A percentile compares a stretch with the other conserved stretches of the same genome.
Conservation (phyloP, 2,329 filamentous ascomycete genomes). For the Dothideomycetes sp. region DNA sequence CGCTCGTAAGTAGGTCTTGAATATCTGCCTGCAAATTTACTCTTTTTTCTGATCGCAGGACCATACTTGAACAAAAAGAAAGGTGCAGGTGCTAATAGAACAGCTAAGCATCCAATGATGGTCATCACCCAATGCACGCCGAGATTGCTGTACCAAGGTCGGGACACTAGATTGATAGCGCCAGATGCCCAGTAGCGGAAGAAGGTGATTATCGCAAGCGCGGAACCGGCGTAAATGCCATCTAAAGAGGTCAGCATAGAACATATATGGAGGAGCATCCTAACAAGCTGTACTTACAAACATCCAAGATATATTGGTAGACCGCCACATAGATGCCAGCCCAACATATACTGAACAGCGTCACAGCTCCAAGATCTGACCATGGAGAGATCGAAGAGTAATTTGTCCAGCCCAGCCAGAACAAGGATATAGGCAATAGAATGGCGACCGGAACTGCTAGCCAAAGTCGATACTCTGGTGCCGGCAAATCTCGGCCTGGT, state of each 20-base stretch:
- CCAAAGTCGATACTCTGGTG: conserved; percentile 28
- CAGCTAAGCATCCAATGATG: background rate
- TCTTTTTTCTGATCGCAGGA: background rate
- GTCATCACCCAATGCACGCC: background rate
- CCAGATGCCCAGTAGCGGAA: background rate
- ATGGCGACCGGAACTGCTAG: conserved; percentile 32
- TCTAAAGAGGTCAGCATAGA: too few relatives aligned
- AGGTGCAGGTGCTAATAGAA: background rate
- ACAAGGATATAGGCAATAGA: conserved; percentile 34
- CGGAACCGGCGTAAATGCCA: background rate
- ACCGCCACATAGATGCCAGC: background rate
- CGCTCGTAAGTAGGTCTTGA: background rate
- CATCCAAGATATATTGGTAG: background rate
- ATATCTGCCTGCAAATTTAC: background rate
- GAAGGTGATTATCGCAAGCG: background rate
- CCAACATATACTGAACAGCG: background rate
- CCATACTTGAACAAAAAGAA: background rate
- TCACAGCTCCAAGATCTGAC: background rate
- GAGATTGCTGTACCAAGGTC: background rate
- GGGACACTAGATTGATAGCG: background rate
- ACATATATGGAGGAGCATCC: background rate
- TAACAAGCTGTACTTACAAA: background rate
- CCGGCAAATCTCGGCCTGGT: background rate
- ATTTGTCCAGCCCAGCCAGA: conserved; percentile 32
- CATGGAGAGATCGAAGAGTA: background rate